phyloP scores from a whole-genome alignment of 768 basidiomycete species.

The Phlebiopsis flavidoalba region DNA sequence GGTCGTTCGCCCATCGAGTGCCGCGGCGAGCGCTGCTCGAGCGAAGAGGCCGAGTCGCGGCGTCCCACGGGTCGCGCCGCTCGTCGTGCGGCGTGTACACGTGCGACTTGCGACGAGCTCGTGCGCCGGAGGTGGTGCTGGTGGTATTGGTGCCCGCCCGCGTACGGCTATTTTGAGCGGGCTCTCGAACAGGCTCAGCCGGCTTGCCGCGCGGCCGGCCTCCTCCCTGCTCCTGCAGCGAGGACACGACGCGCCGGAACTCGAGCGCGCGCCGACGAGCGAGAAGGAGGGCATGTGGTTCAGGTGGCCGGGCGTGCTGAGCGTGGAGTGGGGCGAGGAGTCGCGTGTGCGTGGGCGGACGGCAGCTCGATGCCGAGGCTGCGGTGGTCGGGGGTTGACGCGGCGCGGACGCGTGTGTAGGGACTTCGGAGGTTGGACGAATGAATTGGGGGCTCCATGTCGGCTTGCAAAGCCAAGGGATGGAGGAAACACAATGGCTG shows the following conservation, averaged over 20 bases:
- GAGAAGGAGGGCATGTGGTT: constrained; percentile 79
- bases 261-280: constrained; percentile 91
- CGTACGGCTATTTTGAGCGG: constrained; percentile 66
- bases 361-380: constrained; percentile 32
- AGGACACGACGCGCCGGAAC: constrained; percentile 86
- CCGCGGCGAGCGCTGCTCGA: constrained; percentile 44
- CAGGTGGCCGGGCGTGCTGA: constrained; percentile 18
- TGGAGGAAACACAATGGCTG: neutral
- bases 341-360: constrained; percentile 41
- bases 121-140: constrained; percentile 18
- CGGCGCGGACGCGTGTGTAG: constrained; percentile 31
- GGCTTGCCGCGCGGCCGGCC: constrained; percentile 48
- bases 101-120: constrained; percentile 20
- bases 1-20: neutral
- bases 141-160: constrained; percentile 74
- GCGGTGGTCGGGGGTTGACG: constrained; percentile 33
- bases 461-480: neutral
- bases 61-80: constrained; percentile 46
- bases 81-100: constrained; percentile 23
- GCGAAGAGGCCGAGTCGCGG: constrained; percentile 42
- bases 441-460: constrained; percentile 1
- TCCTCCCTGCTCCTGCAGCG: constrained; percentile 70
- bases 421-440: neutral
- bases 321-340: constrained; percentile 40
- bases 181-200: constrained; percentile 61